These are phyloP conservation scores for Tuber melanosporum DNA, from an alignment of 495 filamentous ascomycete species.

Conservation along the genomic window DNA sequence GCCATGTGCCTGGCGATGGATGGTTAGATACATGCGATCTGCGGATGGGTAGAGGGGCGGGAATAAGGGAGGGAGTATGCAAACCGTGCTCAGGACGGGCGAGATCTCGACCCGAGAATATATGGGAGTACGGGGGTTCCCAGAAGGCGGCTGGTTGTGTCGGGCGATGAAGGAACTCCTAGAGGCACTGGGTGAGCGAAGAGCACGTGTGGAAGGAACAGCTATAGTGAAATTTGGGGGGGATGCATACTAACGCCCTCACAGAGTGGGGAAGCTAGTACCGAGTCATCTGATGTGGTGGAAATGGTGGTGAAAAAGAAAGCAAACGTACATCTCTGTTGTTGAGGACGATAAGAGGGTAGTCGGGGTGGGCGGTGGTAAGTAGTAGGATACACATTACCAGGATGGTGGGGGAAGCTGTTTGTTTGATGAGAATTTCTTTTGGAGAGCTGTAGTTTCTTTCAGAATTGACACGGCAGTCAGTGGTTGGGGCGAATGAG, in stretches of 20 bases:
- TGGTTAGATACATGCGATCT: conserved; percentile 41
- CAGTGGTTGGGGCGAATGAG: neutral
- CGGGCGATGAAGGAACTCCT: conserved; percentile 84
- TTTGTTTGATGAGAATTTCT: neutral
- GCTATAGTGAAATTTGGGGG: neutral
- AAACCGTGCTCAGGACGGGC: conserved; percentile 49
- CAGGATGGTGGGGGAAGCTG: neutral
- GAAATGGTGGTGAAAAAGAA: neutral
- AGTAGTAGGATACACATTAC: conserved; percentile 88
- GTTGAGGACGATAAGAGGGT: conserved; percentile 80
- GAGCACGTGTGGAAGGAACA: conserved; percentile 3
- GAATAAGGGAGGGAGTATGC: conserved; percentile 37
- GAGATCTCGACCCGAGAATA: conserved; percentile 65
- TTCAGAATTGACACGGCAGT: conserved; percentile 4
- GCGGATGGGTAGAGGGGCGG: conserved; percentile 16
- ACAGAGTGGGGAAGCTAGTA: conserved; percentile 10
- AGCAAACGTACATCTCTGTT: conserved; percentile 71
- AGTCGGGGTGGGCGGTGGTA: conserved; percentile 83
- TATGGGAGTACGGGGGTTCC: conserved; percentile 54
- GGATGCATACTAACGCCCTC: conserved; percentile 7
- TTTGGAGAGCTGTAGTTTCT: neutral
- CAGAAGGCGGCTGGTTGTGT: conserved; percentile 82
- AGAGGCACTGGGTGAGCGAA: conserved; percentile 15
- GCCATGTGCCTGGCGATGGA: conserved; percentile 66
- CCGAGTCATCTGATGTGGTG: neutral